Percentiles rank a stretch among this genome's conserved stretches.
Conservation (phyloP, 1,284 basidiomycete species). For the Tilletia caries region DNA sequence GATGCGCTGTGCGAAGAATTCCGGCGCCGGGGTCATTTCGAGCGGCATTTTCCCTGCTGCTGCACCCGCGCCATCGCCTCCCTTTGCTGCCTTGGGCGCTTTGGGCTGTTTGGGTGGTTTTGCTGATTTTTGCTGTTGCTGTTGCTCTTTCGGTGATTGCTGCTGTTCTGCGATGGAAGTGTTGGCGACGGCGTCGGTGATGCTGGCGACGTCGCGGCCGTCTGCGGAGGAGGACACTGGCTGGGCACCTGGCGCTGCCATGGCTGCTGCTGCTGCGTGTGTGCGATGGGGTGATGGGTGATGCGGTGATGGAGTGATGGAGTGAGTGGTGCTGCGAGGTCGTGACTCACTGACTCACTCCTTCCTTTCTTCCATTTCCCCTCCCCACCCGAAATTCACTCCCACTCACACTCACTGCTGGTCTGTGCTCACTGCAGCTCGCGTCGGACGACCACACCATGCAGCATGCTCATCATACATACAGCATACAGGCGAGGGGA, state of each 20-base stretch:
- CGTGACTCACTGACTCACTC: too few species aligned
- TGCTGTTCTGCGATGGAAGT: slow-evolving; percentile 25
- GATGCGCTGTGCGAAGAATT: slow-evolving; percentile 83
- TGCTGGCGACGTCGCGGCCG: slow-evolving; percentile 31
- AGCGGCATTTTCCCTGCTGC: slow-evolving; percentile 31
- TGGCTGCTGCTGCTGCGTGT: too few species aligned
- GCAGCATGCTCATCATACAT: too few species aligned
- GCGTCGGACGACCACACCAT: too few species aligned
- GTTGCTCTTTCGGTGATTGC: slow-evolving; percentile 8
- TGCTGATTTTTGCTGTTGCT: slow-evolving; percentile 22
- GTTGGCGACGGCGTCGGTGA: slow-evolving; percentile 33
- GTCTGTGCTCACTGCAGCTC: too few species aligned
- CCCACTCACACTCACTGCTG: too few species aligned
- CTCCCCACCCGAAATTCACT: too few species aligned
- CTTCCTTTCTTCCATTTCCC: too few species aligned
- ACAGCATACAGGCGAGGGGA: too few species aligned
- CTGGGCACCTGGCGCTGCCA: slow-evolving; percentile 17
- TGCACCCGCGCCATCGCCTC: slow-evolving; percentile 25
- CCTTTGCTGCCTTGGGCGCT: slow-evolving; percentile 34
- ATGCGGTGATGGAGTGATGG: too few species aligned
- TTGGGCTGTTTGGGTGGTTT: slow-evolving; percentile 33
- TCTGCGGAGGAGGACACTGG: slow-evolving; percentile 35
- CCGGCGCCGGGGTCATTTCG: slow-evolving; percentile 77
- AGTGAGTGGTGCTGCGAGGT: too few species aligned
- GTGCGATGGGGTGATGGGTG: too few species aligned